Base-by-base conservation (phyloP, 129 eudicot genomes). In the Rutidosis leptorrhynchoides region DNA sequence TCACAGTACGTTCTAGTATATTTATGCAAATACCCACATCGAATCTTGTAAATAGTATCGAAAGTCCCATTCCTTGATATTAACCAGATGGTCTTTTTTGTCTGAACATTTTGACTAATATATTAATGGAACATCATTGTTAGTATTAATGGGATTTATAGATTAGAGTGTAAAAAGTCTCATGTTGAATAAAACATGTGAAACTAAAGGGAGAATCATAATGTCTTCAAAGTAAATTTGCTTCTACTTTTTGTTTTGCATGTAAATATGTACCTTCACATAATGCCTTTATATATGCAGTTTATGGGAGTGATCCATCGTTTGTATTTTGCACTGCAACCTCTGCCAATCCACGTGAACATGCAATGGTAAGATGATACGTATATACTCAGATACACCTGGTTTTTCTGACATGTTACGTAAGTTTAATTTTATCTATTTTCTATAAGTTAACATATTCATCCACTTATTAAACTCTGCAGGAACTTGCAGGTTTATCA, bases 321-420 rank as follows among this genome's bases (percentile, higher is more conserved):
- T 93, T 88, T 76, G 74, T 93, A 64, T 89, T 84, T 70, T 88
- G 86, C 69, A 93, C 99, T 66, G 99, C 99, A 16, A 93, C 99
- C 42, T 93, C 96, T 66, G 96, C 89, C 49, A 93, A 93, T 58
- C 96, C 96, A 25, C 67, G 68, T 32, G 94, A 93, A 43, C 99
- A 93, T 82, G 85, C 88, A 22, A 89, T 82, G 95, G 99, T 93
- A 73, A 81, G 80, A 28, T 75, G 69, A 57, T 65, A 11, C 10
- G 59, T 27, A 53, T 30, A 74, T 74, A 26, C 45, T 62, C 70
- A 57, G 33, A 30, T 67, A 51, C 8, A 48, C 9, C 7, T 16
- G 54, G 8, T n/a, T 30, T 7, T 35, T 24, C 22, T 55, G 4
- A 64, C 7, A 19, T 49, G 65, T 27, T 62, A 62, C 19, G 35